Evolutionary conservation across 2,329 filamentous ascomycete species (phyloP).

Genomic region (Atkinsonella hypoxylon): DNA sequence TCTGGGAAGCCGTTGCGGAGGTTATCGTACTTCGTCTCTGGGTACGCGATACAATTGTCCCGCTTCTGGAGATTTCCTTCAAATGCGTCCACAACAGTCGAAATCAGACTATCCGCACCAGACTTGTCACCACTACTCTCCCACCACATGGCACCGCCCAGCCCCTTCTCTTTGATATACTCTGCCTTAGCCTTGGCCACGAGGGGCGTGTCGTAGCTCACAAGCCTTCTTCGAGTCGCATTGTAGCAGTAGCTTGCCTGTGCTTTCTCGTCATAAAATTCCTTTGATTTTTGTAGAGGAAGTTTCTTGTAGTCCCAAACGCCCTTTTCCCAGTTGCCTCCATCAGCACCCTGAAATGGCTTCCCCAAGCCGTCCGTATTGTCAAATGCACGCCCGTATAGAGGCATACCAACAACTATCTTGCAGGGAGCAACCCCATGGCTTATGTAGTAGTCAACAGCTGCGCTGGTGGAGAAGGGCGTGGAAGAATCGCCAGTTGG

Average conservation of each 20-base stretch:
- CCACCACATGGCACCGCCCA: slow-evolving; percentile 98
- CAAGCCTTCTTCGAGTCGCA: slow-evolving; percentile 46
- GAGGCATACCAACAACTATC: slow-evolving; percentile 80
- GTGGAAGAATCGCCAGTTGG: slow-evolving; percentile 50
- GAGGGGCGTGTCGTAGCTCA: slow-evolving; percentile 65
- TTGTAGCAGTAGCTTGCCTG: slow-evolving; percentile 73
- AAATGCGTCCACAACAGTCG: slow-evolving; percentile 46
- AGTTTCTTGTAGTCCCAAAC: slow-evolving; percentile 84
- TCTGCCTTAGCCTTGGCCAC: slow-evolving; percentile 58
- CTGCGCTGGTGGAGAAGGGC: slow-evolving; percentile 63
- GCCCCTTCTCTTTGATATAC: slow-evolving; percentile 52
- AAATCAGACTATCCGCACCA: slow-evolving; percentile 55
- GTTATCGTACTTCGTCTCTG: slow-evolving; percentile 60
- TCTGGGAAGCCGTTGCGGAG: slow-evolving; percentile 44
- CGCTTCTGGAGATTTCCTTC: slow-evolving; percentile 43
- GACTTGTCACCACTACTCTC: slow-evolving; percentile 70
- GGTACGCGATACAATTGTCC: slow-evolving; percentile 51
- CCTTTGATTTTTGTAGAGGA: slow-evolving; percentile 54
- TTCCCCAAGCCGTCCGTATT: slow-evolving; percentile 64
- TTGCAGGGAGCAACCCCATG: slow-evolving; percentile 56
- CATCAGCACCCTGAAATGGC: slow-evolving; percentile 58
- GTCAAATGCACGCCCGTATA: slow-evolving; percentile 80
- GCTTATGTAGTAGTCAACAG: slow-evolving; percentile 57
- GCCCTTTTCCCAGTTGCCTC: slow-evolving; percentile 74
- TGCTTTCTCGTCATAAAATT: slow-evolving; percentile 49